Evolutionary conservation across 2,329 filamentous ascomycete species (phyloP), one percentile per base, ranked within the genome.

Genomic region (Fusarium vanettenii): DNA sequence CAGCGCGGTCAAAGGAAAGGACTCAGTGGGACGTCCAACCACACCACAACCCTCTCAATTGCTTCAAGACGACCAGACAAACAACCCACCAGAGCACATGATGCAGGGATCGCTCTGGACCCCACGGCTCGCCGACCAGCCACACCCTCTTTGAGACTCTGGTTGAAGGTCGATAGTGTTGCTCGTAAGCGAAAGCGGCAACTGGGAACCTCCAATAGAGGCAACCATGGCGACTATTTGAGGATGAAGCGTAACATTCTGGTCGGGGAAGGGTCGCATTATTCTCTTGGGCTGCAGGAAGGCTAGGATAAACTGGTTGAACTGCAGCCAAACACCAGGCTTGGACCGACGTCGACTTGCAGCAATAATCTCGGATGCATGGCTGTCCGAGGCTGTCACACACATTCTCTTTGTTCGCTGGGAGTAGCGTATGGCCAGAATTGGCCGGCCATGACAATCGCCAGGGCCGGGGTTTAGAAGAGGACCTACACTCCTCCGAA

Each of bases 351-450:
- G 35, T 73, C 66, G 67, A 76, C 69, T 61, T 79, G 77, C 77
- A 79, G 77, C 74, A 76, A 79, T 67, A 79, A 79, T 79, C 71
- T 79, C 77, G 77, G 77, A 77, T 79, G 66, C 73, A 70, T 70
- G 68, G 69, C 56, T 63, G 66, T 66, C 77, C 77, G 77, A 79
- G 70, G 65, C 63, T 72, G 76, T 76, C 76, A 78, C 76, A 77
- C 73, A 66, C 69, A 64, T 70, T 64, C 55, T 63, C 66, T 67
- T 67, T 70, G 48, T 61, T 50, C 66, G 64, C 59, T 20, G 39
- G n/a, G 48, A 64, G 43, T 65, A 75, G 69, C 65, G 61, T 73
- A 71, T 71, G 57, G 64, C n/a, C 56, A 70, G 50, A 56, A 61
- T 67, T 64, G 64, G 67, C 63, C 59, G 52, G 50, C 67, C 35